phyloP scores from a whole-genome alignment of 192 early-diverging fungal species.

The Backusella australiensis region DNA sequence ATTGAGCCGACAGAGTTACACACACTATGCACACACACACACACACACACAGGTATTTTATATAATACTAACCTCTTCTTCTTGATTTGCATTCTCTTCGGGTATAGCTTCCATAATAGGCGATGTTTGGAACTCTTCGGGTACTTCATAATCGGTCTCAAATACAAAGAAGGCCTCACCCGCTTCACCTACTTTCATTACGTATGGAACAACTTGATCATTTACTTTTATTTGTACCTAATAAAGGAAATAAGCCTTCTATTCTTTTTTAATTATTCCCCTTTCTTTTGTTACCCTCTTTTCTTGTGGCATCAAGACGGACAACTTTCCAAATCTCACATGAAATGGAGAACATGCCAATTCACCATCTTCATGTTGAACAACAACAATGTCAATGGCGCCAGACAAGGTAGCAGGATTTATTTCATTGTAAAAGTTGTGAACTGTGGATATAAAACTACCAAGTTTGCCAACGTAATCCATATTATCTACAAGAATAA shows the following conservation, averaged over 20 bases:
- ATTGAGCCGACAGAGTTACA: neutral
- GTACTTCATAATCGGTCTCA: constrained; percentile 87
- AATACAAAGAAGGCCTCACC: constrained; percentile 99
- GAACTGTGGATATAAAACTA: constrained; percentile 70
- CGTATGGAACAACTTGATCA: constrained; percentile 64
- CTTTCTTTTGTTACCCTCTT: constrained; percentile 63
- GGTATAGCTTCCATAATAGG: constrained; percentile 69
- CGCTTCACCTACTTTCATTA: constrained; percentile 97
- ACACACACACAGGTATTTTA: neutral
- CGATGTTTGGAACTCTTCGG: constrained; percentile 92
- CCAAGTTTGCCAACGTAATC: constrained; percentile 64
- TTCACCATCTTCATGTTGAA: constrained; percentile 78
- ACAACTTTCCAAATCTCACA: constrained; percentile 96
- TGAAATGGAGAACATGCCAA: constrained; percentile 95
- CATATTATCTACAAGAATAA: constrained; percentile 32
- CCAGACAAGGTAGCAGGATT: constrained; percentile 97
- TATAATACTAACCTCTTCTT: constrained; percentile 12
- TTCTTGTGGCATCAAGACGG: constrained; percentile 86
- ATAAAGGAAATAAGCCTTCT: neutral
- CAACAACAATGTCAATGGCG: constrained; percentile 98
- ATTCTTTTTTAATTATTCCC: too few species aligned
- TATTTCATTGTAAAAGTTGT: constrained; percentile 91
- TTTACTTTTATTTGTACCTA: constrained; percentile 87
- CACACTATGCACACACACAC: too few species aligned
- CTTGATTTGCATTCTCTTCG: neutral